phyloP scores from a whole-genome alignment of 768 basidiomycete genomes.

The Suillus alpinus region DNA sequence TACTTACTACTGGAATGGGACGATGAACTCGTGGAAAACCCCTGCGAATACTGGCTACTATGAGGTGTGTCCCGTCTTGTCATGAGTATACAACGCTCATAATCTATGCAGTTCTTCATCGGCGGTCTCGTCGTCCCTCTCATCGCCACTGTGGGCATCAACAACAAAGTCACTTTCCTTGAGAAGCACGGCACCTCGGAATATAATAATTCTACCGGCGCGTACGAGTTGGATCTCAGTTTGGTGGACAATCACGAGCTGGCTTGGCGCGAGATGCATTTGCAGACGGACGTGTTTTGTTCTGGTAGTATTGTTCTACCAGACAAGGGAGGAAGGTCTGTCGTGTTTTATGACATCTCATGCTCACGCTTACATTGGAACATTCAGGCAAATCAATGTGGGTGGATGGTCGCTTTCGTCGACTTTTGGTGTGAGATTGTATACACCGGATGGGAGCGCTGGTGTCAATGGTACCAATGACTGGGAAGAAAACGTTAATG shows the following conservation, averaged over 20 bases:
- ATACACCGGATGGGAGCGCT: conserved; percentile 62
- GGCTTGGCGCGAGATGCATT: conserved; percentile 76
- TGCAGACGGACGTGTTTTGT: conserved; percentile 79
- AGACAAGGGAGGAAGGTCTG: conserved; percentile 52
- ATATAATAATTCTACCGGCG: conserved; percentile 66
- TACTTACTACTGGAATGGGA: conserved; percentile 53
- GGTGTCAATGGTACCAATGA: conserved; percentile 75
- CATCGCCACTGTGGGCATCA: conserved; percentile 72
- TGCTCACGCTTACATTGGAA: not conserved
- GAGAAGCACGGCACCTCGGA: conserved; percentile 71
- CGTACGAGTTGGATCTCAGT: conserved; percentile 72
- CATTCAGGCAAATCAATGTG: conserved; percentile 18
- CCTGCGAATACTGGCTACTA: conserved; percentile 67
- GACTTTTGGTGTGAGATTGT: conserved; percentile 71
- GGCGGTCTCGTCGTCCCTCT: conserved; percentile 68
- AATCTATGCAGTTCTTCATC: conserved; percentile 38
- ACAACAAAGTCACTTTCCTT: conserved; percentile 78
- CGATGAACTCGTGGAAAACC: conserved; percentile 60
- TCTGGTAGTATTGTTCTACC: conserved; percentile 71
- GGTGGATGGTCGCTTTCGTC: conserved; percentile 63
- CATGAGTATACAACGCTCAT: not conserved
- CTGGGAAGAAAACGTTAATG: conserved; percentile 70
- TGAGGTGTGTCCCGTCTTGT: conserved; percentile 45
- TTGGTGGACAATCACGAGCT: conserved; percentile 40
- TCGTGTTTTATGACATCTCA: not conserved